Percentiles rank a stretch among this genome's conserved stretches.
These are phyloP conservation scores for Clonostachys chloroleuca DNA, from an alignment of 2,329 filamentous ascomycete genomes.

Conservation along the genomic window DNA sequence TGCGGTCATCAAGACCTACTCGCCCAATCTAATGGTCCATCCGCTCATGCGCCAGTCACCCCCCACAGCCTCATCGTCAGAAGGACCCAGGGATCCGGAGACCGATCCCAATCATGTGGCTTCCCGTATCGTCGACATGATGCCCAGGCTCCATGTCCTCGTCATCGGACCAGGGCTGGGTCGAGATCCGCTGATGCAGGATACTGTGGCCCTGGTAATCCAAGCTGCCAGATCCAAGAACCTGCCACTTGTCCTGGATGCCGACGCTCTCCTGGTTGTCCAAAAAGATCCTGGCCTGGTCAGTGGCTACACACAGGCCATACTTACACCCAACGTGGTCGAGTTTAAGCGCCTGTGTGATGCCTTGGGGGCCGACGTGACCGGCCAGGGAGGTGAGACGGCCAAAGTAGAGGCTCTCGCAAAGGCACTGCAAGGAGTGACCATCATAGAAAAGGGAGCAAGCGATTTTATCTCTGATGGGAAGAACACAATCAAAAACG, in stretches of 20 bases:
- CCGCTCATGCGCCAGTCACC: conserved; percentile 81
- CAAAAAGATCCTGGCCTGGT: conserved; percentile 73
- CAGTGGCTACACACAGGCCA: conserved; percentile 74
- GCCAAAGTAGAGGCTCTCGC: conserved; percentile 62
- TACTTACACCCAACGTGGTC: conserved; percentile 91
- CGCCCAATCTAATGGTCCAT: conserved; percentile 97
- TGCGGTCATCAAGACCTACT: conserved; percentile 94
- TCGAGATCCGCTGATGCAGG: conserved; percentile 84
- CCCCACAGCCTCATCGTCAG: conserved; percentile 18
- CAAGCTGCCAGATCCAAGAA: conserved; percentile 66
- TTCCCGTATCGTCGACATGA: conserved; percentile 68
- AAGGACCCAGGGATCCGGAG: conserved; percentile 25
- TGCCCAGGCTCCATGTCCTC: conserved; percentile 83
- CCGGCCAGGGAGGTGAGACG: conserved; percentile 25
- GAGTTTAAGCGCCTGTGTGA: conserved; percentile 85
- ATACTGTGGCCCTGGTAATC: conserved; percentile 76
- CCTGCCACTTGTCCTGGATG: conserved; percentile 85
- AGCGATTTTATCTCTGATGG: conserved; percentile 84
- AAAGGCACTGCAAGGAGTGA: conserved; percentile 77
- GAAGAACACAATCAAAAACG: conserved; percentile 66
- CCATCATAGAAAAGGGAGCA: conserved; percentile 83
- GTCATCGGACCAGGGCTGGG: conserved; percentile 92
- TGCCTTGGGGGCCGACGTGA: conserved; percentile 62
- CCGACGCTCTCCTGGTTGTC: conserved; percentile 79
- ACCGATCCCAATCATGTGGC: conserved; percentile 58